phyloP scores from a whole-genome alignment of 139 green algal species.

The Penium margaritaceum region DNA sequence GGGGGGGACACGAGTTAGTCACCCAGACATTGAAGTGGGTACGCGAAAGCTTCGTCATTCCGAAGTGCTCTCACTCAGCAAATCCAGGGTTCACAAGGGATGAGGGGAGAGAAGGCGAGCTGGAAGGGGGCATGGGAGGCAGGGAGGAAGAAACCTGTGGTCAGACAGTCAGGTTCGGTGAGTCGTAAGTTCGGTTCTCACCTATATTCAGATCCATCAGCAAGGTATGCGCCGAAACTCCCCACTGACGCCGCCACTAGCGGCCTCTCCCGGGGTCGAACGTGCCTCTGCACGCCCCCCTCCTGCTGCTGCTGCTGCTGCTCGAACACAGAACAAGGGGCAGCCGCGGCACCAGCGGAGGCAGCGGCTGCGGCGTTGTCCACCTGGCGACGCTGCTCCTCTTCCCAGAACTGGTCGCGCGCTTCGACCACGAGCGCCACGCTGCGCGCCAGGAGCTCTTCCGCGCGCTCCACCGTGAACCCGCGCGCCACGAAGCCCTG shows the following conservation, averaged over 20 bases:
- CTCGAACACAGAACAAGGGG: too few species aligned
- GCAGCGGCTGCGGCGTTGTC: too few species aligned
- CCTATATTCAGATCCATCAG: constrained; percentile 43
- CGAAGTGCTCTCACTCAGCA: too few species aligned
- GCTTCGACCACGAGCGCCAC: constrained; percentile 33
- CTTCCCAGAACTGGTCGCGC: constrained; percentile 32
- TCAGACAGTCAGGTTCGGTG: too few species aligned
- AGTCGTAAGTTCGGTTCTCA: too few species aligned
- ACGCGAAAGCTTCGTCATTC: too few species aligned
- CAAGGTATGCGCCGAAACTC: constrained; percentile 40
- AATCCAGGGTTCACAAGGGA: too few species aligned
- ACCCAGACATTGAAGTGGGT: too few species aligned
- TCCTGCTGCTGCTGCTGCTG: not conserved
- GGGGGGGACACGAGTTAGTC: too few species aligned
- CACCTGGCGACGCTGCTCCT: not conserved
- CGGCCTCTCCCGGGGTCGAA: not conserved
- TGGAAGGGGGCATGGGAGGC: not conserved
- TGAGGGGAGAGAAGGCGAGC: not conserved
- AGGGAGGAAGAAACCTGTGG: too few species aligned
- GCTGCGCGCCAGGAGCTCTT: constrained; percentile 20
- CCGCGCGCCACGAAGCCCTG: constrained; percentile 30
- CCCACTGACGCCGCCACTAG: constrained; percentile 45
- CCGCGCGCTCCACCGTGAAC: constrained; percentile 10
- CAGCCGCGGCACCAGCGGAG: too few species aligned
- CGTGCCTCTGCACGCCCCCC: not conserved